These are phyloP conservation scores for Trichoderma reesei DNA, from an alignment of 495 filamentous ascomycete species.

Conservation along the genomic window DNA sequence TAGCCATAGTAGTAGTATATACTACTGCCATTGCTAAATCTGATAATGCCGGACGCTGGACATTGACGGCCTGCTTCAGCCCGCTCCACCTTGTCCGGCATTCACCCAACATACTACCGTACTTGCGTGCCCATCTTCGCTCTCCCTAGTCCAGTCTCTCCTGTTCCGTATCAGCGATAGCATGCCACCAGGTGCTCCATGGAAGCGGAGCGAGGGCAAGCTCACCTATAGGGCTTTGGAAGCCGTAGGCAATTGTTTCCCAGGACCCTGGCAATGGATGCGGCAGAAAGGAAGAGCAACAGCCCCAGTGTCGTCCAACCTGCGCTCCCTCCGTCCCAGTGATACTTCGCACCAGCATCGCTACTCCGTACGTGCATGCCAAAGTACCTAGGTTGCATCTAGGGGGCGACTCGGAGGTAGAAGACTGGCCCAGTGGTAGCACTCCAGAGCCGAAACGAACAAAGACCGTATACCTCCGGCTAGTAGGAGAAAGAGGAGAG, in stretches of 20 bases:
- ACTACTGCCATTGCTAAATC: neutral
- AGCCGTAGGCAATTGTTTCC: neutral
- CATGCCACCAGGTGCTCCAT: neutral
- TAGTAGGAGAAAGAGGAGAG: neutral
- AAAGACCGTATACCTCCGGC: slow-evolving; percentile 2
- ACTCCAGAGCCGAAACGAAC: neutral
- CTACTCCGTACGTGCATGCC: too few species aligned
- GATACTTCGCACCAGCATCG: too few species aligned
- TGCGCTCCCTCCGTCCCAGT: neutral
- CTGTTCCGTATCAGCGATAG: neutral
- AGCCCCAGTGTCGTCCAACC: neutral
- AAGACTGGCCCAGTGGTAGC: neutral
- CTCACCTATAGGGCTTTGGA: neutral
- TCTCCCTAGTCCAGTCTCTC: neutral
- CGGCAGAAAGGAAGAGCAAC: neutral
- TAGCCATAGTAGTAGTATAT: too few species aligned
- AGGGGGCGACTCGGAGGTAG: neutral
- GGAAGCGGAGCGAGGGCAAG: neutral
- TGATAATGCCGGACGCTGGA: slow-evolving; percentile 2
- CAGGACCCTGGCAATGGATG: slow-evolving; percentile 1
- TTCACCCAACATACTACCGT: neutral
- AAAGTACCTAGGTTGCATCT: too few species aligned
- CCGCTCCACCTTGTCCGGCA: neutral
- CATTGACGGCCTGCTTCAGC: neutral
- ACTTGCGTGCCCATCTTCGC: neutral